Base-by-base conservation (phyloP, 345 rosid genomes). In the Clausena lansium region DNA sequence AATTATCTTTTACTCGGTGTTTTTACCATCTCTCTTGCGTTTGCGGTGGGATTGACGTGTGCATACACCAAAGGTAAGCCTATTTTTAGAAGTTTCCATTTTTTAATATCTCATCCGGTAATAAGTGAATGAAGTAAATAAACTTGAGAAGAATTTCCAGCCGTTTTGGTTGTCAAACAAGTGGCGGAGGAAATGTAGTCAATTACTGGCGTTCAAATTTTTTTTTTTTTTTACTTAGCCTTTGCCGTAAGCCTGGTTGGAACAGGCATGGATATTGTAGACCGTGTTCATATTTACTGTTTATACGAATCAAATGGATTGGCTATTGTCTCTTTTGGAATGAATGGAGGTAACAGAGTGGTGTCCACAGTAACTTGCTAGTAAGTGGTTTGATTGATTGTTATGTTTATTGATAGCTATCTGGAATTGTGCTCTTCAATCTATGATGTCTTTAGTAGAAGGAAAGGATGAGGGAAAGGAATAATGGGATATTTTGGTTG, bases 41-140 rank as follows among this genome's bases (percentile, higher is more conserved):
- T 93, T 72, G 93, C 87, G 0, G 84, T 95, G 78, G 99, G 99
- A 70, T 80, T 95, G 84, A 91, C 93, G n/a, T 93, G 98, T 32
- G 93, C 99, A 2, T 95, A 91, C 22, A 95, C 98, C 28, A 85
- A 89, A 73, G 93, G 94, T 89, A 77, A 83, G 80, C 3, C 55
- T 61, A 20, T 30, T 62, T 62, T 25, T 7, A 9, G 10, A 52
- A 32, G 22, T 32, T 27, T 78, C 69, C 67, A 38, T 55, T 1
- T 54, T 77, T 39, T 9, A 17, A 28, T 15, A 4, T 45, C 50
- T 13, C 50, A 45, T 45, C 15, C 50, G 3, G 50, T 45, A 45
- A 52, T 0, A 52, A 17, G 4, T 52, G 22, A 52, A 19, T 52
- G 20, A 52, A 52, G 22, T 19, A 4, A 52, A 52, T 52, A 1